Percentiles rank a stretch among this genome's conserved stretches.
phyloP scores from a whole-genome alignment of 345 rosid species.

The Anacardium occidentale region DNA sequence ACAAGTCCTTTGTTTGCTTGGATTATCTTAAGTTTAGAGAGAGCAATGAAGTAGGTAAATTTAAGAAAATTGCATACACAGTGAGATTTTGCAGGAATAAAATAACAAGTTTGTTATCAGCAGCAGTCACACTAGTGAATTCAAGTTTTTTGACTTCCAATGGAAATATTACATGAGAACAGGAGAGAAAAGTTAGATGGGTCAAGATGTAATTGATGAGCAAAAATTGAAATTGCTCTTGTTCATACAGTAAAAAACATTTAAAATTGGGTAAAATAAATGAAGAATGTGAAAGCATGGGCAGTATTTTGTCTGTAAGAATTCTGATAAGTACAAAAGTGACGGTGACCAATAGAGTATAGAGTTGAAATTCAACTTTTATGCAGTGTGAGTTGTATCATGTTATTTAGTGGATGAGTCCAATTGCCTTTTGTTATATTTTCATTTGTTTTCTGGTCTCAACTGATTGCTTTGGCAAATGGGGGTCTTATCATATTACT shows the following conservation, averaged over 20 bases:
- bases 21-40: slow-evolving; percentile 63
- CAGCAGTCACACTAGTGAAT: neutral
- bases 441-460: neutral
- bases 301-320: neutral
- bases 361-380: neutral
- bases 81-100: slow-evolving; percentile 65
- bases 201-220: neutral
- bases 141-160: neutral
- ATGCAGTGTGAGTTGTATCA: neutral
- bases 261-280: neutral
- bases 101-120: slow-evolving; percentile 13
- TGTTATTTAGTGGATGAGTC: neutral
- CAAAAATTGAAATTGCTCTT: neutral
- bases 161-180: neutral
- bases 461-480: slow-evolving; percentile 11
- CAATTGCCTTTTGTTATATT: neutral
- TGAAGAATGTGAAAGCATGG: neutral
- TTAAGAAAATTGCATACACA: slow-evolving; percentile 60
- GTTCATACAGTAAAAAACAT: too few relatives aligned
- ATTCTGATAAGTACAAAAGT: neutral
- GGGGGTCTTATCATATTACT: neutral
- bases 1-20: slow-evolving; percentile 52
- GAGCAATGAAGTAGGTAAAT: slow-evolving; percentile 59
- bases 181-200: too few relatives aligned
- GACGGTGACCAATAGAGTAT: neutral